Base-by-base conservation (phyloP, 1,139 yeast species). In the Saccharomyces hybrid region DNA sequence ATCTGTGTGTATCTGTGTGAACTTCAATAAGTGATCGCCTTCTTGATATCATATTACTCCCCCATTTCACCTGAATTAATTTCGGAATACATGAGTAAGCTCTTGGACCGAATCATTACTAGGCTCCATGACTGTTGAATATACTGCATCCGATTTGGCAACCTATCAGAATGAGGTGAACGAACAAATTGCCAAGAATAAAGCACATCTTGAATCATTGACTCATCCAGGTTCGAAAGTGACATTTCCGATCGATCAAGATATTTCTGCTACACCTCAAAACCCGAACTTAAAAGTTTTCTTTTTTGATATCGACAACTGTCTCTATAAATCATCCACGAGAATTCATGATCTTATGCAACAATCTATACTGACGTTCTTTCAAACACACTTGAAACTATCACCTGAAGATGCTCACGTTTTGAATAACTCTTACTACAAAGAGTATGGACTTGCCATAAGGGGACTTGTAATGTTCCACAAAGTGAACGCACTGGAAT, bases 261-360 rank as follows among this genome's bases (percentile, higher is more conserved):
- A 23, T 51, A 62, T 50, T 53, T 57, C 16, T 54, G 71, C 67
- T 1, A 42, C 49, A 30, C 62, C 69, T 23, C 42, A 16, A 3
- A 60, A 61, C 51, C 60, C 68, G 7, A 55, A 65, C 50, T 44
- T 61, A 31, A 66, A 59, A 31, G 85, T 88, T 48, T 87, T 91
- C 72, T 89, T 82, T 70, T 93, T 91, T 64, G 99, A 91, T 69
- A 88, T 91, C 53, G 98, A 93, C 72, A 93, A 93, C 70, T 88
- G 96, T 65, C 78, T 93, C 48, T 93, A 93, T 70, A 78, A 80
- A 52, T 75, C 90, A 60, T 81, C 89, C 1, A 81, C 88, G 41
- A 76, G 77, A 67, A 87, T 93, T 61, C 95, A 87, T 64, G 95
- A 87, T 61, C 70, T 88, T 73, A 93, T 91, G 97, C 95, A 86